Conservation (phyloP, 768 basidiomycete species). For the Mycena galericulata region DNA sequence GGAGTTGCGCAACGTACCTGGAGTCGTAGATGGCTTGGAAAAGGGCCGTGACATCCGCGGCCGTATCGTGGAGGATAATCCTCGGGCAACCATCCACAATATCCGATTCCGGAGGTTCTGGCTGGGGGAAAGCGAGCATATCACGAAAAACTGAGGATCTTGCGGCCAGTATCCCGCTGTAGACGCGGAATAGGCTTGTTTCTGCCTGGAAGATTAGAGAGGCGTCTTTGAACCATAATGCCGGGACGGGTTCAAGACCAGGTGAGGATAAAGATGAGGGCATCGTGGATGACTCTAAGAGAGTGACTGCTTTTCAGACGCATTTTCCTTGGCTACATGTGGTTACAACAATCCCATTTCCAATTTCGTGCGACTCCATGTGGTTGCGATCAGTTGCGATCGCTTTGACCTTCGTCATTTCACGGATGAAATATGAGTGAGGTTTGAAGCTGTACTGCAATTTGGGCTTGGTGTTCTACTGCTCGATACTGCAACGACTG, state of each 20-base stretch:
- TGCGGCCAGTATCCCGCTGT: slow-evolving; percentile 16
- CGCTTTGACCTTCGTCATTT: no score
- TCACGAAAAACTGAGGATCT: slow-evolving; percentile 27
- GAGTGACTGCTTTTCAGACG: not conserved
- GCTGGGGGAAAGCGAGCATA: no score
- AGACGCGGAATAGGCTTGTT: slow-evolving; percentile 20
- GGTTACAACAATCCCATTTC: no score
- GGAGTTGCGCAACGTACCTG: slow-evolving; percentile 18
- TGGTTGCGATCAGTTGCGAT: no score
- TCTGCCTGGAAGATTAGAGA: slow-evolving; percentile 31
- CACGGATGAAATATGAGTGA: no score
- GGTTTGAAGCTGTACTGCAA: no score
- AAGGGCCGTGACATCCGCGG: slow-evolving; percentile 16
- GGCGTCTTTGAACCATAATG: slow-evolving; percentile 30
- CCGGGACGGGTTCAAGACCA: slow-evolving; percentile 9
- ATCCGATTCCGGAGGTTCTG: not conserved
- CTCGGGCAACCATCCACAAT: slow-evolving; percentile 21
- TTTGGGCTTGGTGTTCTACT: no score
- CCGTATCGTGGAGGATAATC: slow-evolving; percentile 28
- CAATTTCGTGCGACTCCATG: no score
- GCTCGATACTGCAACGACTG: no score
- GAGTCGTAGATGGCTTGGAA: slow-evolving; percentile 30
- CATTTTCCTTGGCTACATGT: no score
- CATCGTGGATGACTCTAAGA: not conserved
- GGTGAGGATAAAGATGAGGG: not conserved